phyloP scores from a whole-genome alignment of 2,329 filamentous ascomycete species.

The Aureobasidium sp. region DNA sequence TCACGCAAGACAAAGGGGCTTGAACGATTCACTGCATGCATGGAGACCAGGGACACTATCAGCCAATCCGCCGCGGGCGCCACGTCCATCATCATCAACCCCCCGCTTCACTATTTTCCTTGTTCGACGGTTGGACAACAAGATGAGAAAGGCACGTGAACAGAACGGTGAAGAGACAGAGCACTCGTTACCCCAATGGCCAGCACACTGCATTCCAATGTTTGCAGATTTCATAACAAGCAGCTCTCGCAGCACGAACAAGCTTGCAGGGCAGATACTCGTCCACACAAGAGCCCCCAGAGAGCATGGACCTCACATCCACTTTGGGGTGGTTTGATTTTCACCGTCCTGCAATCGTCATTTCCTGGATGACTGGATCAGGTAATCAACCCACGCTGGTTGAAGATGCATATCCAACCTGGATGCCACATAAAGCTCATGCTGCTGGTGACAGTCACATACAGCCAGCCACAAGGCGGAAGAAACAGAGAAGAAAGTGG shows the following conservation, averaged over 20 bases:
- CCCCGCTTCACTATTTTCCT: conserved; percentile 9
- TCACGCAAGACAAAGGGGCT: not conserved
- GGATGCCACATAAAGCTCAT: not conserved
- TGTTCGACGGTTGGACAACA: conserved; percentile 7
- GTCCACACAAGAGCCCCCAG: not conserved
- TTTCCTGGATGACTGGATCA: not conserved
- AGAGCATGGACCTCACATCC: not conserved
- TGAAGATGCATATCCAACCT: not conserved
- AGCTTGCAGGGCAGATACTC: not conserved
- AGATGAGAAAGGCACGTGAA: conserved; percentile 9
- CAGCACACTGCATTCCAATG: not conserved
- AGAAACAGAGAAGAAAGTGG: not conserved
- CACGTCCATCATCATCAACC: conserved; percentile 7
- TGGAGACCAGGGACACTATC: not conserved
- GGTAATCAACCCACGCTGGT: not conserved
- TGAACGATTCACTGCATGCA: not conserved
- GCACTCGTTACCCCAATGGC: not conserved
- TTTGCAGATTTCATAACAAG: not conserved
- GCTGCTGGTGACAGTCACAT: not conserved
- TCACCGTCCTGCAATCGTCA: not conserved
- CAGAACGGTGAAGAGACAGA: not conserved
- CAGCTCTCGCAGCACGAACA: not conserved
- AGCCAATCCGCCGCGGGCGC: conserved; percentile 1
- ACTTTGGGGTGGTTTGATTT: not conserved
- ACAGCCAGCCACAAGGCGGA: not conserved